Conservation (phyloP, 352 stramenopile genomes). For the Phytophthora crassamura region DNA sequence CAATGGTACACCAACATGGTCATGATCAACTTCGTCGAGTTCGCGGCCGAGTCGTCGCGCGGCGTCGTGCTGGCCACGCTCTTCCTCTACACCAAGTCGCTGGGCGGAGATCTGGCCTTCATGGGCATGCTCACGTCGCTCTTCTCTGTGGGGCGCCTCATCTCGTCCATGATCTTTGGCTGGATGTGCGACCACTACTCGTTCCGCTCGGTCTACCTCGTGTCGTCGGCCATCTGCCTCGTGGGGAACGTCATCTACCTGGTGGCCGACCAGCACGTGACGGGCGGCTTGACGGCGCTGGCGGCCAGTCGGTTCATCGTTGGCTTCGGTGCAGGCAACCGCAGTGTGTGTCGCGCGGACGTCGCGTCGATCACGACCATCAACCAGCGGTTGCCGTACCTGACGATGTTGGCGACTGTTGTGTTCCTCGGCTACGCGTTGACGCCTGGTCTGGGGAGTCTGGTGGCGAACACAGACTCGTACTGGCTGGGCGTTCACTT, state of each 20-base stretch:
- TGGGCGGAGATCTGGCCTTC: slow-evolving; percentile 72
- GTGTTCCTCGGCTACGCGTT: slow-evolving; percentile 78
- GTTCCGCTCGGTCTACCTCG: slow-evolving; percentile 78
- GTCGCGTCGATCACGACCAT: slow-evolving; percentile 72
- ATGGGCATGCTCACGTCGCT: slow-evolving; percentile 81
- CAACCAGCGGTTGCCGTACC: slow-evolving; percentile 71
- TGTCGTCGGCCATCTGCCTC: slow-evolving; percentile 71
- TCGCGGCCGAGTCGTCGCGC: slow-evolving; percentile 74
- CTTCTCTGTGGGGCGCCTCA: slow-evolving; percentile 80
- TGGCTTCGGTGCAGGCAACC: slow-evolving; percentile 76
- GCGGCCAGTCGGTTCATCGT: slow-evolving; percentile 71
- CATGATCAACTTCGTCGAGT: slow-evolving; percentile 86
- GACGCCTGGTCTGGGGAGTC: slow-evolving; percentile 65
- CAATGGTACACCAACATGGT: slow-evolving; percentile 76
- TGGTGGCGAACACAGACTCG: slow-evolving; percentile 60
- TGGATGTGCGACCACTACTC: slow-evolving; percentile 85
- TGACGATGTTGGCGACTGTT: slow-evolving; percentile 71
- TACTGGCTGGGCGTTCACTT: slow-evolving; percentile 66
- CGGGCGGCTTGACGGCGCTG: slow-evolving; percentile 57
- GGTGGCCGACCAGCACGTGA: slow-evolving; percentile 63
- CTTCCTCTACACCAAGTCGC: slow-evolving; percentile 81
- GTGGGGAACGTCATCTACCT: slow-evolving; percentile 75
- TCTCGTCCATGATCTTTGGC: slow-evolving; percentile 76
- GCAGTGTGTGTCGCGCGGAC: slow-evolving; percentile 74
- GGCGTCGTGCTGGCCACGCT: slow-evolving; percentile 78